phyloP scores from a whole-genome alignment of 768 basidiomycete species.

The Rhodotorula babjevae region DNA sequence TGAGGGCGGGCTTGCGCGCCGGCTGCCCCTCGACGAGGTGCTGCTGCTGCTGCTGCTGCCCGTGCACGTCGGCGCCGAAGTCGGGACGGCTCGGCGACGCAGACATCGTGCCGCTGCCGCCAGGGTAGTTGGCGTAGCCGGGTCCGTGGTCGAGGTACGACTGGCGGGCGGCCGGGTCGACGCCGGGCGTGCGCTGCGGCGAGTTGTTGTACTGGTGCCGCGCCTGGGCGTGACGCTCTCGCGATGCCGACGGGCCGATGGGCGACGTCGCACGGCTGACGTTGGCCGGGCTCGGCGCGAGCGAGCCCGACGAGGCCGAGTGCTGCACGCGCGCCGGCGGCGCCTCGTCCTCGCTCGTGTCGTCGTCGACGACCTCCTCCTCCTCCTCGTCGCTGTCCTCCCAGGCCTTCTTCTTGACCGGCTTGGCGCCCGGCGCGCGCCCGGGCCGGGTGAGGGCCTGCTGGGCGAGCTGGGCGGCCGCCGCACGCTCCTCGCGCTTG shows the following conservation, averaged over 20 bases:
- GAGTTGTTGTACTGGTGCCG: neutral
- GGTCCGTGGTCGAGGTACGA: constrained; percentile 35
- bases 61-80: neutral
- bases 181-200: neutral
- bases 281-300: constrained; percentile 5
- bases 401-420: constrained; percentile 74
- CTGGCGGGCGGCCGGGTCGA: constrained; percentile 16
- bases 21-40: neutral
- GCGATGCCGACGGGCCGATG: constrained; percentile 1
- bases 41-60: neutral
- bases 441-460: constrained; percentile 53
- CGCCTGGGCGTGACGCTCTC: neutral
- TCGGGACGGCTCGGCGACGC: constrained; percentile 6
- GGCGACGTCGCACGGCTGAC: constrained; percentile 7
- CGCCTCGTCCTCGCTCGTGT: constrained; percentile 36
- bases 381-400: constrained; percentile 68
- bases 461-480: constrained; percentile 71
- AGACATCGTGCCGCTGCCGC: constrained; percentile 51
- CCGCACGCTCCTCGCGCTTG: constrained; percentile 73
- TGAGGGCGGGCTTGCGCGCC: constrained; percentile 20
- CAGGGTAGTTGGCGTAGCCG: constrained; percentile 64
- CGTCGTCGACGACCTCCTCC: constrained; percentile 40
- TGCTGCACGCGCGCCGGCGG: neutral
- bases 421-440: constrained; percentile 49
- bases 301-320: constrained; percentile 8